Percentiles rank a stretch among this genome's conserved stretches.
phyloP scores from a whole-genome alignment of 768 basidiomycete genomes.

The Cystofilobasidium ferigula region DNA sequence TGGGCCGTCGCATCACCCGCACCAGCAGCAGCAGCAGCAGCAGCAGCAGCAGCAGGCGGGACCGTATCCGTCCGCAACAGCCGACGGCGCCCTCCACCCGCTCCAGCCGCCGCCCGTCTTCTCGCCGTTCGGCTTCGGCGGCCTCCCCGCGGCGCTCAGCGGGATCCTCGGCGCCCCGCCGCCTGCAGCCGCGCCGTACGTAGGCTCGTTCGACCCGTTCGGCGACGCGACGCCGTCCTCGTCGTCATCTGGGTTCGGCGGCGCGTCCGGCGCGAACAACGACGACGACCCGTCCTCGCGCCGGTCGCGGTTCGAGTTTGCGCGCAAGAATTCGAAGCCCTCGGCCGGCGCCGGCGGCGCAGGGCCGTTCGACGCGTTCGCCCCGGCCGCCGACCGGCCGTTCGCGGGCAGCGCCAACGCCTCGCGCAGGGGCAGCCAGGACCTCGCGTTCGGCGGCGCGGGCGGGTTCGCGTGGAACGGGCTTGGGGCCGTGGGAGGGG shows the following conservation, averaged over 20 bases:
- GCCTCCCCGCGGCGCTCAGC: neutral
- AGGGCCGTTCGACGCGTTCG: neutral
- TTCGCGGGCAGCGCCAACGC: neutral
- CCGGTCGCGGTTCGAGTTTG: conserved; percentile 33
- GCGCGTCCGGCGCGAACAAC: neutral
- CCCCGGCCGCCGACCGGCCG: neutral
- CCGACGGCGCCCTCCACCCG: neutral
- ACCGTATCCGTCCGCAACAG: no score
- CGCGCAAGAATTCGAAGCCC: conserved; percentile 7
- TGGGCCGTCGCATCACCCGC: no score
- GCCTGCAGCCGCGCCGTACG: conserved; percentile 23
- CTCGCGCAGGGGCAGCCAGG: neutral
- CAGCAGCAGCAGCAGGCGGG: neutral
- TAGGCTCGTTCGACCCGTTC: conserved; percentile 35
- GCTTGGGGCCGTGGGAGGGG: neutral
- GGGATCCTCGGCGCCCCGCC: conserved; percentile 5
- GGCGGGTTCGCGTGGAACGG: conserved; percentile 1
- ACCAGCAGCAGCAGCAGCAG: neutral
- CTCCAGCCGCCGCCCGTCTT: conserved; percentile 10
- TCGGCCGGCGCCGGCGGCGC: neutral
- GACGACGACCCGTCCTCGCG: conserved; percentile 25
- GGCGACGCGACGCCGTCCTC: conserved; percentile 26
- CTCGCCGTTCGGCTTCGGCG: conserved; percentile 25
- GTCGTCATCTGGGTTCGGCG: no score
- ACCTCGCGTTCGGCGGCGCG: conserved; percentile 1